phyloP scores from a whole-genome alignment of 345 rosid species.

The Moringa oleifera region DNA sequence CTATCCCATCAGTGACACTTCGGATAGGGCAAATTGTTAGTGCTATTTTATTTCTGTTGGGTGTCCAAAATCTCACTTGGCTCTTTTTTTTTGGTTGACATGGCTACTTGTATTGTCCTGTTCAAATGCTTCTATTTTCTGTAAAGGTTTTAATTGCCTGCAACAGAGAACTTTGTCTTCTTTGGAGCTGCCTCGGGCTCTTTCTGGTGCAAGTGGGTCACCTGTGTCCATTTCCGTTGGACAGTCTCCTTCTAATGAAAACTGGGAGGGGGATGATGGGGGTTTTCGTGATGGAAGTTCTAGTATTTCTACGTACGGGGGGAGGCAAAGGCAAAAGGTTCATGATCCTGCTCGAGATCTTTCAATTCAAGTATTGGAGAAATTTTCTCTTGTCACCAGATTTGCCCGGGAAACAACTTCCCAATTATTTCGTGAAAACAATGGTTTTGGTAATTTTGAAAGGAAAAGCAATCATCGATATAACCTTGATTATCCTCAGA shows the following conservation, averaged over 20 bases:
- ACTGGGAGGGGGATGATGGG: conserved; percentile 38
- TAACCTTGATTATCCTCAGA: conserved; percentile 30
- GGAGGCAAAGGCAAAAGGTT: conserved; percentile 54
- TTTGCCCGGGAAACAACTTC: conserved; percentile 93
- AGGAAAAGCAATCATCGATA: conserved; percentile 44
- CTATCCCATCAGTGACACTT: no score
- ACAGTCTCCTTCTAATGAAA: conserved; percentile 39
- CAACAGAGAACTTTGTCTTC: conserved; percentile 80
- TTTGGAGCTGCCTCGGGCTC: conserved; percentile 82
- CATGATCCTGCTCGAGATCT: conserved; percentile 91
- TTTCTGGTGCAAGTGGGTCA: conserved; percentile 54
- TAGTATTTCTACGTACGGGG: conserved; percentile 35
- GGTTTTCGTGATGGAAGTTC: conserved; percentile 26
- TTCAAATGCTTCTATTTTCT: background rate
- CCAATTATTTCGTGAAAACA: conserved; percentile 69
- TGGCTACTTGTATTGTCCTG: no score
- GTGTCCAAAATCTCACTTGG: background rate
- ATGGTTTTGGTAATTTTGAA: conserved; percentile 56
- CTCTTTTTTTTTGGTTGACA: background rate
- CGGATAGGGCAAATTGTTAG: no score
- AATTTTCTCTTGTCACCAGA: conserved; percentile 89
- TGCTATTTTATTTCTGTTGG: no score
- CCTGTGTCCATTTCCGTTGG: conserved; percentile 35
- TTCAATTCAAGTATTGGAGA: conserved; percentile 83
- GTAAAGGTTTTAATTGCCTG: conserved; percentile 20